A percentile compares a stretch with the other conserved stretches of the same genome.
Evolutionary conservation across 495 filamentous ascomycete species (phyloP).

Genomic region (Xylaria grammica): DNA sequence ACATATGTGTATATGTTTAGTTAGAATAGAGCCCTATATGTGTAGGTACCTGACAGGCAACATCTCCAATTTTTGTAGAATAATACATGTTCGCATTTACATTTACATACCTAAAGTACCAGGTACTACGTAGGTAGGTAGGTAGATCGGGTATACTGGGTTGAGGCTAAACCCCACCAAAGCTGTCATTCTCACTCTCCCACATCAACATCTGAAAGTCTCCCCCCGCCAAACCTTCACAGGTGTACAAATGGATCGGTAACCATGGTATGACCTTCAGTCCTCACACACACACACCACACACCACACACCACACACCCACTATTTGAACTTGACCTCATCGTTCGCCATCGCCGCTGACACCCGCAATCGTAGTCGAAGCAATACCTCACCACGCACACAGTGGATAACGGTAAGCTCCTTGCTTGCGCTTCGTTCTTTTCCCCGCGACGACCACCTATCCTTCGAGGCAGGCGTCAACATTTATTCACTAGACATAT

Average conservation of each 20-base stretch:
- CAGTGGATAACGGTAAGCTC: constrained; percentile 77
- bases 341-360: constrained; percentile 15
- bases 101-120: too few species aligned
- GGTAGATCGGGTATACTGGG: too few species aligned
- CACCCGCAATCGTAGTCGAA: constrained; percentile 70
- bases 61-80: constrained; percentile 19
- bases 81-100: too few species aligned
- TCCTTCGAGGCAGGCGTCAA: too few species aligned
- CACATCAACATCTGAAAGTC: constrained; percentile 6
- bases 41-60: background rate
- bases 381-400: constrained; percentile 93
- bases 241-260: constrained; percentile 30
- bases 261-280: constrained; percentile 46
- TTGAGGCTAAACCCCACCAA: constrained; percentile 31
- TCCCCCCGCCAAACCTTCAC: background rate
- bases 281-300: background rate
- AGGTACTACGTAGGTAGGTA: too few species aligned
- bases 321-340: too few species aligned
- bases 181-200: constrained; percentile 14
- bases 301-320: background rate
- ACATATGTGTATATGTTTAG: too few species aligned
- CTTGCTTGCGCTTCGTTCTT: background rate
- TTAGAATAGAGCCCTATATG: too few species aligned
- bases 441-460: background rate
- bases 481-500: background rate